Evolutionary conservation across 1,284 basidiomycete genomes (phyloP), one percentile per base, ranked within the genome.

Genomic region (Trametes polyzona): DNA sequence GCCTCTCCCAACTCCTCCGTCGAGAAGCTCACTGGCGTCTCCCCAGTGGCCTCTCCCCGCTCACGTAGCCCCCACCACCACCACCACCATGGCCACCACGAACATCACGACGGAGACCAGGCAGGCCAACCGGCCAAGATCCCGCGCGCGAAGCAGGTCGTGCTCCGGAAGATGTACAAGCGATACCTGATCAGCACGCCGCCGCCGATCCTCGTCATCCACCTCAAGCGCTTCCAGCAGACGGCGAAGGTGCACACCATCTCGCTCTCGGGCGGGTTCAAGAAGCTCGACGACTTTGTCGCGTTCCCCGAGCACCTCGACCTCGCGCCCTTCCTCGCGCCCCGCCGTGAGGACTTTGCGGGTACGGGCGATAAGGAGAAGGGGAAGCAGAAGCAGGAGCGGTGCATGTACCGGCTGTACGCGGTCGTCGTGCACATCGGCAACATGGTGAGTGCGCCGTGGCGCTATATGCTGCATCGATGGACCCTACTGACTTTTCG

Each of bases 181-280:
- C 89, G 95, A 8, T 98, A 96, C 73, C 85, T 98, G 58, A 92
- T 98, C 67, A 84, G 90, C 4, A 83, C 82, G 0, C 88, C 93
- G 0, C 95, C 95, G 0, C 93, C 93, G 0, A 84, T 97, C 27
- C 83, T 98, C 56, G 92, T 96, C 51, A 84, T 98, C 59, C 95
- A 98, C 66, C 81, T 97, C 48, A 98, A 97, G 76, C 83, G 95
- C 30, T 98, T 98, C 77, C 93, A 96, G 72, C 92, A 95, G 71
- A 73, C 82, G 46, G 71, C 77, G 55, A 78, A 79, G 73, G 68
- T 71, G 41, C 74, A 80, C 33, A 68, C 84, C 67, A 72, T 81
- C 61, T 80, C 82, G 26, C 84, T 86, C 68, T 83, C 81, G 50
- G 78, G 79, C 49, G 69, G 71, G 21, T 88, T 92, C 74, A 94